A percentile compares a stretch with the other conserved stretches of the same genome.
phyloP scores from a whole-genome alignment of 257 asterid species.

The Rhazya stricta region DNA sequence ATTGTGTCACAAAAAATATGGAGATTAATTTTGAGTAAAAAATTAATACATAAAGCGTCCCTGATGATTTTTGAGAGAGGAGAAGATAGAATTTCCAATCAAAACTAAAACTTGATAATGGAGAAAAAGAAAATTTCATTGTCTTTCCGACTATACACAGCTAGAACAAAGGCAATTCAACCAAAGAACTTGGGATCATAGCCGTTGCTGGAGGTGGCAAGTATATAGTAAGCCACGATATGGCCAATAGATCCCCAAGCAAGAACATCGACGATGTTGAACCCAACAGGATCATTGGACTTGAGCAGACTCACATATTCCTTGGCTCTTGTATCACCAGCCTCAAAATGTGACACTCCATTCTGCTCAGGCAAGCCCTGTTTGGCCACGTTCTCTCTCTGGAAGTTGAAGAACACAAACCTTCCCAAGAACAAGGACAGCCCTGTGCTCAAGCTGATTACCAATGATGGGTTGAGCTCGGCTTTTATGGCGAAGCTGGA shows the following conservation, averaged over 20 bases:
- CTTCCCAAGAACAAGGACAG: conserved; percentile 80
- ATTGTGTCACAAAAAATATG: too few relatives aligned
- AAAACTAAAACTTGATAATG: not conserved
- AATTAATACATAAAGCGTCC: too few relatives aligned
- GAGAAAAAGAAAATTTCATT: not conserved
- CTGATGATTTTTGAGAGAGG: not conserved
- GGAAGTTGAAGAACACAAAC: conserved; percentile 93
- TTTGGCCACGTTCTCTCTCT: conserved; percentile 89
- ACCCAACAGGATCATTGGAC: conserved; percentile 92
- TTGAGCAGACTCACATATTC: conserved; percentile 88
- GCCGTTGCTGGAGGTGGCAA: conserved; percentile 94
- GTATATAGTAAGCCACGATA: conserved; percentile 83
- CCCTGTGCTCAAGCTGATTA: conserved; percentile 90
- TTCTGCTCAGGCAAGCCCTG: conserved; percentile 89
- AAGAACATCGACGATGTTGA: conserved; percentile 87
- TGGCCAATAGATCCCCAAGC: conserved; percentile 99
- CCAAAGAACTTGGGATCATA: conserved; percentile 85
- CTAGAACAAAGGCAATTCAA: not conserved
- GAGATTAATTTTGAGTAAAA: too few relatives aligned
- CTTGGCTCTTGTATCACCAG: conserved; percentile 86
- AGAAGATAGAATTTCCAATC: not conserved
- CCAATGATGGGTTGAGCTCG: conserved; percentile 69
- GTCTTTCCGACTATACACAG: conserved; percentile 1
- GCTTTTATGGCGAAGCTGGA: conserved; percentile 36
- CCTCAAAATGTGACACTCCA: conserved; percentile 80